phyloP scores from a whole-genome alignment of 129 eudicot genomes.

The Saposhnikovia divaricata region DNA sequence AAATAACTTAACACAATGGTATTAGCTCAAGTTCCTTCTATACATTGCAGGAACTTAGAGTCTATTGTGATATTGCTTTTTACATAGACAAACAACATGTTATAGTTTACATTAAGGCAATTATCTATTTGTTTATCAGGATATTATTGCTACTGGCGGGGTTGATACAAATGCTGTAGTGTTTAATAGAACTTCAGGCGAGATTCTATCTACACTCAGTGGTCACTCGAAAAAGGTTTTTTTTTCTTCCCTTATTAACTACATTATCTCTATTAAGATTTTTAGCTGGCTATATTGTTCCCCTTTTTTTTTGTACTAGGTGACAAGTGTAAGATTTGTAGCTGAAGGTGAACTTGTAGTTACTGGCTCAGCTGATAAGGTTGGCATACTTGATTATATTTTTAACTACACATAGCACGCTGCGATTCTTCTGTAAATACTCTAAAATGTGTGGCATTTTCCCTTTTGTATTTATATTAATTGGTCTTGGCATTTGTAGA shows the following conservation, averaged over 20 bases:
- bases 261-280: neutral
- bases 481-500: conserved; percentile 36
- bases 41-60: neutral
- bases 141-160: conserved; percentile 89
- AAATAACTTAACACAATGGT: neutral
- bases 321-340: conserved; percentile 80
- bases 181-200: conserved; percentile 73
- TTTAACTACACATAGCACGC: neutral
- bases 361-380: conserved; percentile 92
- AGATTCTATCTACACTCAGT: conserved; percentile 80
- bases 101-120: neutral
- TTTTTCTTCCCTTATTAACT: conserved; percentile 8
- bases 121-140: conserved; percentile 33
- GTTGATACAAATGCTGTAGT: conserved; percentile 77
- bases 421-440: neutral
- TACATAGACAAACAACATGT: neutral
- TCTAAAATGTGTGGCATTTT: neutral
- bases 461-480: neutral
- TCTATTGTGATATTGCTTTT: neutral
- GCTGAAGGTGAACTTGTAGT: conserved; percentile 74
- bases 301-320: conserved; percentile 30
- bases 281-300: conserved; percentile 6
- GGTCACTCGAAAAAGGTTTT: conserved; percentile 96
- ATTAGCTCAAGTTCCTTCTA: neutral
- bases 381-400: conserved; percentile 14